Evolutionary conservation across 495 filamentous ascomycete genomes (phyloP), one percentile per base, ranked within the genome.

Genomic region (Xylaria telfairii): DNA sequence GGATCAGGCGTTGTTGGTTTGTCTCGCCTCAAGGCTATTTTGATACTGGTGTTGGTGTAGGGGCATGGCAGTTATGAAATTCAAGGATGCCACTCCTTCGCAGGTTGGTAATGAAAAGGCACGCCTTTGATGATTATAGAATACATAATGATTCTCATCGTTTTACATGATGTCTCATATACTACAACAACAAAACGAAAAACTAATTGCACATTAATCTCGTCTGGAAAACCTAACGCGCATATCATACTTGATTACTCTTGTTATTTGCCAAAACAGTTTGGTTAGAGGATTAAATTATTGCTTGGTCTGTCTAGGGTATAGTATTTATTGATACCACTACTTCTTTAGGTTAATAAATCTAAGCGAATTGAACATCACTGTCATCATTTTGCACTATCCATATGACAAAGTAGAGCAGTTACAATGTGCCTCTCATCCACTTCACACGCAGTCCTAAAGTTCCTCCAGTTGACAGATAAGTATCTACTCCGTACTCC

Each of bases 31-130:
- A n/a, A 19, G 51, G 41, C 21, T 49, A 13, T 49, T 49, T 44
- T 44, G 37, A 24, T 44, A 26, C 54, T 34, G 66, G 66, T 2
- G 66, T 68, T 68, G 41, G 28, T n/a, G n/a, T 60, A 19, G 65
- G 53, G 24, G 46, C 19, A 59, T 10, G 39, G 54, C n/a, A n/a
- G 44, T 60, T 13, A 68, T 26, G 54, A 60, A 41, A 28, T 34
- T 34, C 37, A 49, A 44, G 41, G 54, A 26, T 60, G 15, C 26
- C 54, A 39, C 24, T 47, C 63, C 37, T 67, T 28, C 41, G 3
- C 39, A 51, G 30, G 24, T 34, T 17, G 26, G 24, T 24, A 68
- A 56, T 13, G n/a, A 47, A 60, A 54, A 39, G 32, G 32, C 19
- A 37, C 37, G 39, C 6, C 24, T 21, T 24, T 51, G 6, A 65